Percentiles rank a stretch among this genome's conserved stretches.
Conservation (phyloP, 1,284 basidiomycete species). For the Cutaneotrichosporon sp. region DNA sequence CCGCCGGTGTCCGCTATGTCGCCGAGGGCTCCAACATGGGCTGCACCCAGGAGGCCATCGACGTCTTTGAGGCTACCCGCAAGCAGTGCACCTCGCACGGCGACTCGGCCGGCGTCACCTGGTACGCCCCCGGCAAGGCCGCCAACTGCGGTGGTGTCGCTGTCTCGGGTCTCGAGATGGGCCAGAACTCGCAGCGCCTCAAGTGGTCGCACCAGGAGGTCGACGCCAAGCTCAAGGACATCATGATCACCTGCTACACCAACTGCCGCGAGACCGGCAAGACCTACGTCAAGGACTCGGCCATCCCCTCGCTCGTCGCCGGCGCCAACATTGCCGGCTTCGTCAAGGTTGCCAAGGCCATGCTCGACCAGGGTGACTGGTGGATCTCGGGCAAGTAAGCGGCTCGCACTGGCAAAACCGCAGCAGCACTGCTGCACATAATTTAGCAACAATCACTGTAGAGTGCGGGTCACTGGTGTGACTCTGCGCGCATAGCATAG, state of each 20-base stretch:
- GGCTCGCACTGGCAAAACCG: neutral
- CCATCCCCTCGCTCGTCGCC: conserved; percentile 63
- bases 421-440: neutral
- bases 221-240: conserved; percentile 69
- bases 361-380: conserved; percentile 49
- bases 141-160: conserved; percentile 72
- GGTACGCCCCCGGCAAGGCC: conserved; percentile 73
- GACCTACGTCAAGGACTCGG: conserved; percentile 63
- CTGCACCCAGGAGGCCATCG: conserved; percentile 71
- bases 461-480: neutral
- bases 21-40: conserved; percentile 79
- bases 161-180: conserved; percentile 68
- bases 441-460: conserved; percentile 5
- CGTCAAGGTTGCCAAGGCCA: conserved; percentile 65
- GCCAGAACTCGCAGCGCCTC: conserved; percentile 71
- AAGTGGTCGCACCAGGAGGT: conserved; percentile 63
- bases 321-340: conserved; percentile 77
- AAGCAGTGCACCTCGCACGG: conserved; percentile 55
- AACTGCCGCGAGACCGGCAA: conserved; percentile 64
- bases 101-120: conserved; percentile 53
- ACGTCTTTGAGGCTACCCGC: conserved; percentile 69
- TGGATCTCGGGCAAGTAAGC: conserved; percentile 8
- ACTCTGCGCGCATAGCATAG: conserved; percentile 1
- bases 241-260: conserved; percentile 70
- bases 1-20: conserved; percentile 70